Percentiles rank a stretch among this genome's conserved stretches.
Conservation (phyloP, 78 protist genomes). For the Dictyostelium citrinum region DNA sequence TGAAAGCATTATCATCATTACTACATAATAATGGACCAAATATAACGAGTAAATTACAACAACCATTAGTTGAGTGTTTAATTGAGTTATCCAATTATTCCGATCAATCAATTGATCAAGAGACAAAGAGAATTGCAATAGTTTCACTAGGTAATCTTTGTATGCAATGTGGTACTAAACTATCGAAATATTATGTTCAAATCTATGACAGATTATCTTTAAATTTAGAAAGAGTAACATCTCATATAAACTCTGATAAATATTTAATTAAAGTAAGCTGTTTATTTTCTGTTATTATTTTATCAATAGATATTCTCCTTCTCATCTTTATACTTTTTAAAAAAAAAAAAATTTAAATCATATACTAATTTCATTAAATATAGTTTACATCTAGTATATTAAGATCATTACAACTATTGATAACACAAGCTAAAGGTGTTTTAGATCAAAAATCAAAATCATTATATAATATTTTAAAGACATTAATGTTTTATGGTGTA, state of each 20-base stretch:
- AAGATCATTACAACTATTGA: constrained; percentile 65
- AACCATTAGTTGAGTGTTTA: constrained; percentile 29
- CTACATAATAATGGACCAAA: constrained; percentile 51
- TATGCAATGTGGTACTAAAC: constrained; percentile 44
- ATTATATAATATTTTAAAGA: constrained; percentile 26
- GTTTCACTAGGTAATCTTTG: constrained; percentile 62
- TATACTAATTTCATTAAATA: background rate
- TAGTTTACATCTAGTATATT: constrained; percentile 57
- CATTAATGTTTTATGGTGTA: constrained; percentile 65
- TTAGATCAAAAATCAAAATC: constrained; percentile 6
- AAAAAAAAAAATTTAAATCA: background rate
- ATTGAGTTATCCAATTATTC: background rate
- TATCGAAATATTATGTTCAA: constrained; percentile 20
- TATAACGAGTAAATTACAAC: constrained; percentile 7
- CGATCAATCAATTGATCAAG: constrained; percentile 13
- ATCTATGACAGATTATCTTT: constrained; percentile 46
- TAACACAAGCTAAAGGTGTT: constrained; percentile 29
- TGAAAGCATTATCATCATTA: constrained; percentile 53
- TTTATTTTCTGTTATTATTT: background rate
- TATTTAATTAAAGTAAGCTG: constrained; percentile 26
- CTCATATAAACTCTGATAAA: constrained; percentile 24
- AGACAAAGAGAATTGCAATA: constrained; percentile 47
- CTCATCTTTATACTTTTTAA: no score
- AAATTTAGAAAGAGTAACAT: constrained; percentile 20
- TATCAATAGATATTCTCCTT: no score